Evolutionary conservation across 345 rosid genomes (phyloP), one percentile per base, ranked within the genome.

Genomic region (Salix dunnii): DNA sequence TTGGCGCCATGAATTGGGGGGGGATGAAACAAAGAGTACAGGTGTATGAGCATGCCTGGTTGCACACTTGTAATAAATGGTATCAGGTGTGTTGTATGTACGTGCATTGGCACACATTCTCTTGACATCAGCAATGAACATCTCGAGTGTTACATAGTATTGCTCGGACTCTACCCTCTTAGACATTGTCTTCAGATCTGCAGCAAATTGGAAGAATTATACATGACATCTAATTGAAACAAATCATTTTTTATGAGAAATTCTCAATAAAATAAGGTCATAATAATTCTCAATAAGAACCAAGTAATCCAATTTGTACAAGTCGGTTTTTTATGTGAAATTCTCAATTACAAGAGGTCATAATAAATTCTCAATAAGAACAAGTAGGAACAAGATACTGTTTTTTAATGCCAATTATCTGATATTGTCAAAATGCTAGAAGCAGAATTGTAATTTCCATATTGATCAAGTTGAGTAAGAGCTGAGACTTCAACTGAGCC

Each of bases 111-210:
- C 83, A 83, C 92, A 94, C 98, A 96, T 96, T 81, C 98, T 83
- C 90, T 90, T 96, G 74, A 81, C 98, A 81, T 96, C 99, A 16
- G 97, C 96, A 35, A 91, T 81, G 83, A 96, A 96, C 99, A 94
- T 96, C 82, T 96, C 99, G 18, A 96, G 81, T 0, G 99, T 96
- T 51, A 91, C 93, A 53, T 96, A 94, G 76, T 91, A 96, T 85
- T 89, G 97, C 82, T 94, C 99, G 1, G 98, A 91, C 76, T 96
- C 99, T 61, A 94, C 97, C 80, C 98, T 88, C 85, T 91, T 96
- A 0, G 89, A 82, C 90, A 94, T 90, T 28, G 97, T 94, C 91
- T 88, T 94, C 85, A 94, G 83, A 88, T 96, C 99, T 96, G 89
- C 72, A 81, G 70, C 30, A 80, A 64, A 75, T 17, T 5, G 33